Percentiles rank a stretch among this genome's conserved stretches.
These are phyloP conservation scores for Rhododendron simsii DNA, from an alignment of 148 eudicot species.

Conservation along the genomic window DNA sequence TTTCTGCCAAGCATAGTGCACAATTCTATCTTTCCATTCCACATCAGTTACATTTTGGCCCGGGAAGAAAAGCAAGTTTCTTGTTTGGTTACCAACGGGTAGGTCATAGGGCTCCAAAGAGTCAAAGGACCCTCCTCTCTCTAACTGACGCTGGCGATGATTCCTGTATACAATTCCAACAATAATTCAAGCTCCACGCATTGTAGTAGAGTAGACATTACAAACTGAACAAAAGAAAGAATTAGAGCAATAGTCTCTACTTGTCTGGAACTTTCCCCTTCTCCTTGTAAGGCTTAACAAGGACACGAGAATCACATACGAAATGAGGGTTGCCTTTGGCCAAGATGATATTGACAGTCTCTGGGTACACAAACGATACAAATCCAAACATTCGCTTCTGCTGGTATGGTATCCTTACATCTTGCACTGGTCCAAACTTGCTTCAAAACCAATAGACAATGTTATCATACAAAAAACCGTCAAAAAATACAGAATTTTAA, in stretches of 20 bases:
- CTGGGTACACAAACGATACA: conserved; percentile 77
- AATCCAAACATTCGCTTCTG: conserved; percentile 97
- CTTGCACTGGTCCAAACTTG: conserved; percentile 87
- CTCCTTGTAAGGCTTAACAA: conserved; percentile 97
- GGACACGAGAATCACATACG: conserved; percentile 92
- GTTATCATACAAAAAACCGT: not conserved
- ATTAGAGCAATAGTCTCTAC: conserved; percentile 19
- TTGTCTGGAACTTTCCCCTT: conserved; percentile 86
- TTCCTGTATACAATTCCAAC: conserved; percentile 10
- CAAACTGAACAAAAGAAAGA: not conserved
- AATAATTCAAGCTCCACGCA: not conserved
- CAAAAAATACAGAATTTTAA: not conserved
- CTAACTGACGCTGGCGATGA: conserved; percentile 47
- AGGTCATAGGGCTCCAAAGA: conserved; percentile 52
- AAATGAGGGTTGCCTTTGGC: conserved; percentile 96
- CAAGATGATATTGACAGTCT: conserved; percentile 75
- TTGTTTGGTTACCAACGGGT: conserved; percentile 49
- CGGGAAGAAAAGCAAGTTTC: not conserved
- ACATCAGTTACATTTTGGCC: not conserved
- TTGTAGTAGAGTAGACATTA: not conserved
- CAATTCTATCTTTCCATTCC: not conserved
- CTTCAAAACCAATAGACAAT: conserved; percentile 33
- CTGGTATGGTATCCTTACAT: conserved; percentile 96
- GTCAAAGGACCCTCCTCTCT: conserved; percentile 67
- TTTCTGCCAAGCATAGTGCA: not conserved